Evolutionary conservation across 2,329 filamentous ascomycete species (phyloP), one percentile per base, ranked within the genome.

Genomic region (Arthrobotrys conoides): DNA sequence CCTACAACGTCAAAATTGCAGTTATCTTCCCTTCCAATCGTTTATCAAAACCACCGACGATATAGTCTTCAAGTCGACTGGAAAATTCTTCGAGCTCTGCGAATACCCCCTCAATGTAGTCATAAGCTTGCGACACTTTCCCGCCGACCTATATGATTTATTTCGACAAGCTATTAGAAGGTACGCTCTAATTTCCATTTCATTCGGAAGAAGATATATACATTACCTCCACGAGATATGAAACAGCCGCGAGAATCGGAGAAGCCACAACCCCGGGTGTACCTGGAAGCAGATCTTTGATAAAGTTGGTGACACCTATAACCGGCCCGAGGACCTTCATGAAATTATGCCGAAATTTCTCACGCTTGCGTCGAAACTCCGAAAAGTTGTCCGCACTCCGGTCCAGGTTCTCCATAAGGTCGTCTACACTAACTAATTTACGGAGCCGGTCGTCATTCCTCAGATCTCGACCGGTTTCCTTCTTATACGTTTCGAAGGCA

Each of bases 231-330:
- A 59, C 18, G 1, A 59, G 33, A 41, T 59, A 59, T 1, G 53
- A 59, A 2, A 59, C 53, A 5, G 53, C 53, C 10, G 53, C 53
- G 22, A 59, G 53, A 41, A 59, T 41, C 12, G 53, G 33, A 2
- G 53, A 59, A 38, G 53, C 53, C n/a, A 59, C 30, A 14, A 22
- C 53, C n/a, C 53, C 53, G 14, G 53, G 53, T 14, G 53, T 59
- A 3, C 53, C 53, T 14, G 53, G 53, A 16, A 41, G 30, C 3
- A 59, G 12, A 41, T 59, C 53, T 18, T 59, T 59, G 8, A 59
- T 22, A 22, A 38, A 59, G 9, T 16, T 8, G 30, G 53, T 59
- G 18, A 59, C 22, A 0, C 53, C 30, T 20, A 59, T 59, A 38
- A 59, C 33, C 10, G 53, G 53, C 3, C 53, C 53, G 18, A 57